These are phyloP conservation scores for Inga leiocalycina DNA, from an alignment of 306 rosid genomes.

Conservation along the genomic window DNA sequence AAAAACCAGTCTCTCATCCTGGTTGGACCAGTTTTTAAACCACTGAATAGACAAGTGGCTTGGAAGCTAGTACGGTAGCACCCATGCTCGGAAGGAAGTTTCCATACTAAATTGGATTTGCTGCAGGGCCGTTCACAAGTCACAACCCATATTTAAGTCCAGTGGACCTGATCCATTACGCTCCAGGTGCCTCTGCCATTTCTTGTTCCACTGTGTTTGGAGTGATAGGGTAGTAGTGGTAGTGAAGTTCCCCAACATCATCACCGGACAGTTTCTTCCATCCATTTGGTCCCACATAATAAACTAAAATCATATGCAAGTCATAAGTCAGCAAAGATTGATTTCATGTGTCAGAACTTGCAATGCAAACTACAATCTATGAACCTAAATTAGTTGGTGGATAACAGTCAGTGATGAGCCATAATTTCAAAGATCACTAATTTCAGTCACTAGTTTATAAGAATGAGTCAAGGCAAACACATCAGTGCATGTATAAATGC, in stretches of 20 bases:
- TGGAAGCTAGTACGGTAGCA: not conserved
- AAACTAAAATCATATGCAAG: slow-evolving; percentile 38
- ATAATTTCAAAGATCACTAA: slow-evolving; percentile 19
- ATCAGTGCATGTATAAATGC: not conserved
- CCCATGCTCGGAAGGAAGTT: not conserved
- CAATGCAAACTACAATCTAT: not conserved
- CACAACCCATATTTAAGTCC: not conserved
- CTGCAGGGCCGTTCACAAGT: not conserved
- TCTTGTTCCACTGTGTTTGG: slow-evolving; percentile 79
- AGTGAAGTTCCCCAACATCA: slow-evolving; percentile 72
- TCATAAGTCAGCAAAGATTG: not conserved
- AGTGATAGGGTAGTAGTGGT: slow-evolving; percentile 52
- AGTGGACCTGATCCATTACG: slow-evolving; percentile 11
- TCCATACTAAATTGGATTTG: not conserved
- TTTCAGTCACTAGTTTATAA: slow-evolving; percentile 6
- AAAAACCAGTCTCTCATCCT: too few relatives aligned
- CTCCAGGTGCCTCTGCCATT: slow-evolving; percentile 81
- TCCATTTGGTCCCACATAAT: slow-evolving; percentile 64
- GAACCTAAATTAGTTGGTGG: not conserved
- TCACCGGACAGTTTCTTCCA: slow-evolving; percentile 75
- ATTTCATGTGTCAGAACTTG: not conserved
- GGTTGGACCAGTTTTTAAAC: not conserved
- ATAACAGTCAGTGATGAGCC: not conserved
- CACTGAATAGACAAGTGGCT: not conserved
- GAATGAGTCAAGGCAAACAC: not conserved